Evolutionary conservation across 352 stramenopile genomes (phyloP), one percentile per base, ranked within the genome.

Genomic region (Blastocystis sp.): DNA sequence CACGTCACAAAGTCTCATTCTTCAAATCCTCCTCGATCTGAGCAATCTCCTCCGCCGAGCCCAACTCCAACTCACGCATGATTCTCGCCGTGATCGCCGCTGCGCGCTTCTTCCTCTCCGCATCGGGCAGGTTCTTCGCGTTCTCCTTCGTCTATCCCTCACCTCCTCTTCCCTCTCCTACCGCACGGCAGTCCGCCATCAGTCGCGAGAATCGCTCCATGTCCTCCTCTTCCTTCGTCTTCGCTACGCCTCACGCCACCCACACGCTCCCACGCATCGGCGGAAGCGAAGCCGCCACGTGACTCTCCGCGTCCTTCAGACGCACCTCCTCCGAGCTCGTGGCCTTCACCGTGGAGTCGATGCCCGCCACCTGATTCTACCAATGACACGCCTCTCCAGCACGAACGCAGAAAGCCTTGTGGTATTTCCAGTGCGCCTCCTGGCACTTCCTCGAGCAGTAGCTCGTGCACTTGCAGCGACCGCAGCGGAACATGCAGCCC

Each of bases 391-490:
- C 2, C 31, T 59, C 41, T 2, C 2, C 41, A 19, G 41, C 26
- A 21, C 3, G 4, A 3, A 89, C 67, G 39, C 79, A 89, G 37
- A 80, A 77, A 10, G 55, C 45, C 39, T 79, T 62, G 29, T 89
- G 79, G 35, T 77, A 79, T 45, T 77, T 77, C 79, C 79, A 89
- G 39, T 89, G 61, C 39, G 78, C 79, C 24, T 65, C 67, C 50
- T 89, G 79, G 51, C 79, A 89, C 6, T 89, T 62, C n/a, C 31
- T 35, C 50, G 79, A 89, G 62, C 79, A 89, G 55, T 89, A 89
- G 31, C 67, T 63, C 24, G 62, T 39, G 33, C 29, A 55, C 45
- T 65, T 74, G 51, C 79, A 89, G 13, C 67, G 63, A 79, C 63
- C 67, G 61, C 79, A 89, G 3, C 62, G 41, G 31, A 63, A 89